Percentiles rank a stretch among this genome's conserved stretches.
These are phyloP conservation scores for Leccinum rimulosum DNA, from an alignment of 768 basidiomycete species.

Conservation along the genomic window DNA sequence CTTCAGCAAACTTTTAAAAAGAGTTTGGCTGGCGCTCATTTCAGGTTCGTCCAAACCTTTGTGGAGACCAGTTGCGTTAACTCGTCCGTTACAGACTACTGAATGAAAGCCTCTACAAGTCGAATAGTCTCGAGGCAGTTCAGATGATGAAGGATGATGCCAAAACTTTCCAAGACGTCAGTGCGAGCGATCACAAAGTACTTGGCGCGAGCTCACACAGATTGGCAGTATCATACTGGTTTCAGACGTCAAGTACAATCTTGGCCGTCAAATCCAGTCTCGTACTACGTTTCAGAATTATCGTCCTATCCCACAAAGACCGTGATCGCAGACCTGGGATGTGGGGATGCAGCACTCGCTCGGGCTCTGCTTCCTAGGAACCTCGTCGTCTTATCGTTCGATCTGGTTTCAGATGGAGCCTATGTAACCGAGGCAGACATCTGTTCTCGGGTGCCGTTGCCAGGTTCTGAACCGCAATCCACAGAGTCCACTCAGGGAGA, in stretches of 20 bases:
- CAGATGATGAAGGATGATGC: slow-evolving; percentile 85
- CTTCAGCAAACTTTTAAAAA: slow-evolving; percentile 79
- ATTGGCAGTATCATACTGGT: slow-evolving; percentile 82
- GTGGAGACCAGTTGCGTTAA: slow-evolving; percentile 7
- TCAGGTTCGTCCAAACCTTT: slow-evolving; percentile 49
- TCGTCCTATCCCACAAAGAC: slow-evolving; percentile 61
- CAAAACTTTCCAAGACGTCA: slow-evolving; percentile 77
- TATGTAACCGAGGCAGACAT: slow-evolving; percentile 92
- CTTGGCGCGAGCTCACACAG: slow-evolving; percentile 12
- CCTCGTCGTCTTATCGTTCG: slow-evolving; percentile 71
- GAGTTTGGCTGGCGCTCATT: slow-evolving; percentile 82
- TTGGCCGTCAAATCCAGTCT: slow-evolving; percentile 95
- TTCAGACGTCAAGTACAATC: slow-evolving; percentile 88
- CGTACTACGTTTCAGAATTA: slow-evolving; percentile 68
- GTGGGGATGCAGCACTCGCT: slow-evolving; percentile 90
- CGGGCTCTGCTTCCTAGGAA: slow-evolving; percentile 68
- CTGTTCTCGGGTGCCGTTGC: slow-evolving; percentile 75
- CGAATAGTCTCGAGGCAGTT: slow-evolving; percentile 68
- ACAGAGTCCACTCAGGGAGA: slow-evolving; percentile 44
- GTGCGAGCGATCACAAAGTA: slow-evolving; percentile 13
- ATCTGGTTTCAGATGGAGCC: slow-evolving; percentile 69
- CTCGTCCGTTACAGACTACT: slow-evolving; percentile 56
- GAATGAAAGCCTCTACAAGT: slow-evolving; percentile 92
- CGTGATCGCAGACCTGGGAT: slow-evolving; percentile 90
- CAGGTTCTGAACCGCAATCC: slow-evolving; percentile 62